Conservation (phyloP, 2,329 filamentous ascomycete species). For the Stachybotrys chartarum region DNA sequence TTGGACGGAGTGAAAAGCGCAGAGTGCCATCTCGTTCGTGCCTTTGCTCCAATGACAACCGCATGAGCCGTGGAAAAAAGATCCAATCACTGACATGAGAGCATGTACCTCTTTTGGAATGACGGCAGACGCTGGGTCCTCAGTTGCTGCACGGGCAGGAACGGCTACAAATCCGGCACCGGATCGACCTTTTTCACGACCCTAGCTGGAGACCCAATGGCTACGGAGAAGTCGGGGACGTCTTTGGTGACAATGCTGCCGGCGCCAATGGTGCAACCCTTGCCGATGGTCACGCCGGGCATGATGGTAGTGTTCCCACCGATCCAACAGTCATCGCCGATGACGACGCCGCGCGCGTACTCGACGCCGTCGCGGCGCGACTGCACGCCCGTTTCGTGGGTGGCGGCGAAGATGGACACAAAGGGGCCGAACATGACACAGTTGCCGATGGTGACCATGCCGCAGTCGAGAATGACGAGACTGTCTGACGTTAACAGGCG, state of each 20-base stretch:
- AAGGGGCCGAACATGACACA: conserved; percentile 62
- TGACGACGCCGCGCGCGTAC: conserved; percentile 32
- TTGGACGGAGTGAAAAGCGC: not conserved
- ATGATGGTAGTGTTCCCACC: conserved; percentile 23
- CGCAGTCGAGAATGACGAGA: conserved; percentile 59
- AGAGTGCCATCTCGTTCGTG: not conserved
- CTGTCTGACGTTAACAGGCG: conserved; percentile 9
- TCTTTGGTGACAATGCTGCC: conserved; percentile 35
- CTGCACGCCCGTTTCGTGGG: conserved; percentile 55
- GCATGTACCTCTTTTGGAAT: too few species aligned
- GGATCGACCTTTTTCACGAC: conserved; percentile 31
- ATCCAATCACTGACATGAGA: too few species aligned
- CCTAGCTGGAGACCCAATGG: conserved; percentile 31
- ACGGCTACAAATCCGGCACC: conserved; percentile 10
- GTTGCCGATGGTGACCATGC: conserved; percentile 55
- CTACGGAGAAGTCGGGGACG: conserved; percentile 32
- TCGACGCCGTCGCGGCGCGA: conserved; percentile 32
- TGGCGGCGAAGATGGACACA: conserved; percentile 59
- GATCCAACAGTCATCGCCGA: conserved; percentile 33
- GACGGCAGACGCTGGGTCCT: too few species aligned
- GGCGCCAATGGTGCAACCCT: conserved; percentile 35
- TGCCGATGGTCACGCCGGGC: conserved; percentile 37
- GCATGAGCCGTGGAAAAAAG: too few species aligned
- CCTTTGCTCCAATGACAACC: too few species aligned
- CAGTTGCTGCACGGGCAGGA: too few species aligned